Conservation (phyloP, 257 asterid species). For the Nyctanthes arbortristis region DNA sequence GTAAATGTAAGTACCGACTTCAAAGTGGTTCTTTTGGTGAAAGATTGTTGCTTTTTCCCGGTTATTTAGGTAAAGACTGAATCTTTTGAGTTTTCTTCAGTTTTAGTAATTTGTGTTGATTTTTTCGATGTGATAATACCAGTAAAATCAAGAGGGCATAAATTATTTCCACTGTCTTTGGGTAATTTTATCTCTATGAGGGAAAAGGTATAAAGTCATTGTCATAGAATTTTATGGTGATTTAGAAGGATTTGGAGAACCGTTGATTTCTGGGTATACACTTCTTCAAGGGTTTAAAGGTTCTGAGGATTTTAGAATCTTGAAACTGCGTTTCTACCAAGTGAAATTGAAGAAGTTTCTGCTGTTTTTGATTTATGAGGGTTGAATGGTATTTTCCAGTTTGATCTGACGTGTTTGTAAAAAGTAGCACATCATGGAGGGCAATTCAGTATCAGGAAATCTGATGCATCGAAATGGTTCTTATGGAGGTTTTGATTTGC, state of each 20-base stretch:
- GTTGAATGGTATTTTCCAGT: conserved; percentile 2
- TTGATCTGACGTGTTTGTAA: not conserved
- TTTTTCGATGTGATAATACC: not conserved
- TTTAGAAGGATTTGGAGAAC: not conserved
- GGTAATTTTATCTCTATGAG: conserved; percentile 1
- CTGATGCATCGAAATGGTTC: conserved; percentile 48
- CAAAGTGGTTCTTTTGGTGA: not conserved
- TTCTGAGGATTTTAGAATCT: conserved; percentile 26
- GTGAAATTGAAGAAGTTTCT: conserved; percentile 1
- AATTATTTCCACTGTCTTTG: not conserved
- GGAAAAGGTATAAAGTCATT: conserved; percentile 2
- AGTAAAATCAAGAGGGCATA: not conserved
- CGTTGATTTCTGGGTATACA: no score
- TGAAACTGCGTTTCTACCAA: not conserved
- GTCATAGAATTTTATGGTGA: conserved; percentile 14
- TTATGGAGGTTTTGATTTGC: conserved; percentile 59
- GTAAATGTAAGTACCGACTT: conserved; percentile 27
- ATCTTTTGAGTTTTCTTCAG: no score
- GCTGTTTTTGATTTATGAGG: conserved; percentile 4
- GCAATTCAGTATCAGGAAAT: conserved; percentile 45
- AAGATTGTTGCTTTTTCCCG: conserved; percentile 21
- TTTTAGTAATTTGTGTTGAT: no score
- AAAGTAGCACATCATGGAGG: conserved; percentile 26
- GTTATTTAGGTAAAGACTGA: conserved; percentile 1
- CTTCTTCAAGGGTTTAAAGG: no score